Evolutionary conservation across 306 rosid genomes (phyloP).

Genomic region (Abrus precatorius): DNA sequence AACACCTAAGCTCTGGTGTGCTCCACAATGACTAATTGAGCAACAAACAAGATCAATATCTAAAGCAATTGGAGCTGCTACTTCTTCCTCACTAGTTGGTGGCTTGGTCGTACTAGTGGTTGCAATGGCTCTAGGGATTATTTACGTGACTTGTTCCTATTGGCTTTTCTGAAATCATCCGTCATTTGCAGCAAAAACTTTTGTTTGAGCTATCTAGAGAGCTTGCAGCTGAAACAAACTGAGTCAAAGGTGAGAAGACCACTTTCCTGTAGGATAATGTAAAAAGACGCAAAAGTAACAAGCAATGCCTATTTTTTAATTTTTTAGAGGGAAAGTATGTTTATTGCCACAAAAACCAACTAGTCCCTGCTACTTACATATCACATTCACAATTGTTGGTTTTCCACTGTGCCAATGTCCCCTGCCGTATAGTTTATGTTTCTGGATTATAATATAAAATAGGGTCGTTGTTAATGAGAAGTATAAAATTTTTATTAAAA

Average conservation of each 20-base stretch:
- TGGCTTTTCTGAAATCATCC: conserved; percentile 40
- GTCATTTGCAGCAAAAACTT: conserved; percentile 81
- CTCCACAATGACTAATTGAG: too few species aligned
- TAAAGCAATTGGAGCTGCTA: too few species aligned
- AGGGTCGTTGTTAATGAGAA: too few species aligned
- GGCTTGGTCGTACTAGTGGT: too few species aligned
- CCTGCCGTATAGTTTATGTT: neutral
- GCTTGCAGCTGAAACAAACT: conserved; percentile 95
- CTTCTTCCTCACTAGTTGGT: too few species aligned
- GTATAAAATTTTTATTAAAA: too few species aligned
- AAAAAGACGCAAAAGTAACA: conserved; percentile 14
- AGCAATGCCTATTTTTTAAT: conserved; percentile 23
- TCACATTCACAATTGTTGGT: neutral
- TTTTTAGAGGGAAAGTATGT: conserved; percentile 27
- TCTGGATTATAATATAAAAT: neutral
- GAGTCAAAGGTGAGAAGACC: conserved; percentile 69
- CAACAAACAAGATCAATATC: too few species aligned
- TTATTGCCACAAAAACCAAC: neutral
- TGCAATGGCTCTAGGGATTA: too few species aligned
- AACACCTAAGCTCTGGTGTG: too few species aligned
- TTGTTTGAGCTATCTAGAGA: conserved; percentile 97
- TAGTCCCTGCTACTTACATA: neutral
- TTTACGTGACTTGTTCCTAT: neutral
- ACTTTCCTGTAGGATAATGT: conserved; percentile 20
- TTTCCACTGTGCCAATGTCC: neutral